Conservation (phyloP, 2,329 filamentous ascomycete genomes). For the Aspergillus felis region DNA sequence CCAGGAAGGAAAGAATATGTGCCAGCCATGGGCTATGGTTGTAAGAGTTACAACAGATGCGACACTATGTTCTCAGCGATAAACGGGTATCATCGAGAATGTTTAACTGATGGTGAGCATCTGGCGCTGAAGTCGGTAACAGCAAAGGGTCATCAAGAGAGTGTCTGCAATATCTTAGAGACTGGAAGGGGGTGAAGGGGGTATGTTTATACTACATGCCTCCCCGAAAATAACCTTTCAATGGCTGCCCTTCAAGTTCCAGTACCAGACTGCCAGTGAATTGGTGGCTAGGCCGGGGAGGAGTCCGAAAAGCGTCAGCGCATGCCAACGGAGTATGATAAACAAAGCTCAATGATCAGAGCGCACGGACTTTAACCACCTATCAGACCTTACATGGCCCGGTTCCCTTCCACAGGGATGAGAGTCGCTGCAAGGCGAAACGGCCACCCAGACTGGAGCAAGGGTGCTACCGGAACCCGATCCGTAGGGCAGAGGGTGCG, state of each 20-base stretch:
- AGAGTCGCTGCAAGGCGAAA: conserved; percentile 24
- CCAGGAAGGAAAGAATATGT: conserved; percentile 29
- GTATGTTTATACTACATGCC: conserved; percentile 37
- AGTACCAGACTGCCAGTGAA: conserved; percentile 8
- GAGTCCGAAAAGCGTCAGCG: conserved; percentile 16
- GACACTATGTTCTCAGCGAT: conserved; percentile 6
- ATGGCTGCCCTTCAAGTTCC: conserved; percentile 1
- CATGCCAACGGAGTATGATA: conserved; percentile 37
- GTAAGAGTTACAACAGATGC: conserved; percentile 8
- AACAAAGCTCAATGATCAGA: conserved; percentile 31
- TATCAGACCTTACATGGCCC: conserved; percentile 39
- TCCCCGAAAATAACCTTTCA: conserved; percentile 21
- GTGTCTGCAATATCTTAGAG: conserved; percentile 12
- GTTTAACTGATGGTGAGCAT: conserved; percentile 6
- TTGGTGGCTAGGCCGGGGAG: conserved; percentile 29
- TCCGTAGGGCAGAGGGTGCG: conserved; percentile 10
- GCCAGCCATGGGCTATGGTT: conserved; percentile 37
- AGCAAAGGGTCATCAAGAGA: conserved; percentile 5
- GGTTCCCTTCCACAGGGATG: conserved; percentile 34
- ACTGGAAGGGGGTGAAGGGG: conserved; percentile 22
- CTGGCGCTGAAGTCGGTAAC: conserved; percentile 3
- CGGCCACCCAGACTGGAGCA: conserved; percentile 29
- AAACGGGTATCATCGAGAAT: conserved; percentile 6
- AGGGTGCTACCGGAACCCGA: conserved; percentile 18
- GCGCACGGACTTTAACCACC: conserved; percentile 32